These are phyloP conservation scores for Entoloma clypeatum DNA, from an alignment of 1,284 basidiomycete species.

Conservation along the genomic window DNA sequence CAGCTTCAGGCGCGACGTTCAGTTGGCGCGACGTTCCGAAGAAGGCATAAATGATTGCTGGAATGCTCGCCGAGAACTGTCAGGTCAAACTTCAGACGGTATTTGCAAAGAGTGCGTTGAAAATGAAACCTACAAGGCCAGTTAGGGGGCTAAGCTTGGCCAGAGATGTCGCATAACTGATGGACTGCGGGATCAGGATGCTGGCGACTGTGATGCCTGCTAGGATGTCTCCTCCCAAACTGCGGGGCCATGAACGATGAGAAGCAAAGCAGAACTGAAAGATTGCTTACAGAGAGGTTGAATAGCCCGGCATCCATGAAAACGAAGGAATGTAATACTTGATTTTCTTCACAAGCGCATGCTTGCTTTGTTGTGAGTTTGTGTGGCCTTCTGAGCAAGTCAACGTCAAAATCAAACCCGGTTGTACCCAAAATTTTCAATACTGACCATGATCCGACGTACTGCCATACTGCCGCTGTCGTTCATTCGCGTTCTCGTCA, in stretches of 20 bases:
- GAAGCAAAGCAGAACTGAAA: background rate
- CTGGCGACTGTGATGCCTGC: conserved; percentile 87
- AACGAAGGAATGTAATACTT: conserved; percentile 71
- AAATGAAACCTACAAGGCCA: conserved; percentile 63
- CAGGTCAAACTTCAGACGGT: conserved; percentile 11
- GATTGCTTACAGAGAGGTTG: conserved; percentile 57
- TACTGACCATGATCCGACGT: too few relatives aligned
- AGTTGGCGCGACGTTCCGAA: conserved; percentile 83
- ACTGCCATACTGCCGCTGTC: conserved; percentile 24
- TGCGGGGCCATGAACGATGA: conserved; percentile 29
- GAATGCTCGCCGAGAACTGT: conserved; percentile 77
- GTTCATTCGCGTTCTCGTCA: conserved; percentile 25
- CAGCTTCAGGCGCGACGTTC: conserved; percentile 88
- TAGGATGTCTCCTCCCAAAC: conserved; percentile 76
- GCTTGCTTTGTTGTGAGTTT: conserved; percentile 11
- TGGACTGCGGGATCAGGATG: conserved; percentile 88
- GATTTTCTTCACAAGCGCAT: conserved; percentile 20
- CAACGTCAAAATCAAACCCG: background rate
- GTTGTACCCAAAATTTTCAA: too few relatives aligned
- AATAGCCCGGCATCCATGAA: conserved; percentile 84
- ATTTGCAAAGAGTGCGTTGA: conserved; percentile 13
- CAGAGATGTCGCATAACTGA: conserved; percentile 87
- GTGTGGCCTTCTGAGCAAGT: conserved; percentile 1
- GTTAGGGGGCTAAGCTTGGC: conserved; percentile 79
- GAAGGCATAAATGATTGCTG: conserved; percentile 78